Percentiles rank a stretch among this genome's conserved stretches.
Evolutionary conservation across 2,329 filamentous ascomycete species (phyloP).

Genomic region (Seiridium cupressi): DNA sequence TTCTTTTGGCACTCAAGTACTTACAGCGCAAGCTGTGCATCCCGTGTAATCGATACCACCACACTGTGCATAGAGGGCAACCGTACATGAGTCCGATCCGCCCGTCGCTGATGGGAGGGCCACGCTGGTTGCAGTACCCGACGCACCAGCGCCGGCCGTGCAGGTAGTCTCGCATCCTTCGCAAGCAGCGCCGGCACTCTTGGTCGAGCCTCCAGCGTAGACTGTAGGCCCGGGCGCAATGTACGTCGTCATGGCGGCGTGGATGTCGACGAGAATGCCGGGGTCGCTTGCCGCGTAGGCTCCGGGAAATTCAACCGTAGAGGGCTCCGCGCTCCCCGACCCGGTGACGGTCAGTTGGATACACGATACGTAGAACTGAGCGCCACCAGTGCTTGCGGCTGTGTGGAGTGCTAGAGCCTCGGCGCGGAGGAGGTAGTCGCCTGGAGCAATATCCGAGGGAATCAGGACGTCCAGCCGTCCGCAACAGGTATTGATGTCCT

Average conservation of each 20-base stretch:
- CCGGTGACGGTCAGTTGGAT: conserved; percentile 28
- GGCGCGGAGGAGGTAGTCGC: conserved; percentile 43
- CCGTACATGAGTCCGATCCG: background rate
- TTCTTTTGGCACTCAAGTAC: background rate
- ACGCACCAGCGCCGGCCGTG: conserved; percentile 1
- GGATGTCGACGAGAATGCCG: conserved; percentile 47
- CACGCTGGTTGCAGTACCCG: conserved; percentile 1
- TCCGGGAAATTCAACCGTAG: conserved; percentile 33
- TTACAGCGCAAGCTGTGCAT: conserved; percentile 5
- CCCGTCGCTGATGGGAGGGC: background rate
- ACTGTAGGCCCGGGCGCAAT: conserved; percentile 42
- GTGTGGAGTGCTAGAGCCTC: conserved; percentile 22
- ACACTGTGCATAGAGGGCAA: conserved; percentile 4
- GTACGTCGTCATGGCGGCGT: conserved; percentile 38
- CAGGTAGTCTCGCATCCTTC: conserved; percentile 5
- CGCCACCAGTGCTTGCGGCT: conserved; percentile 28
- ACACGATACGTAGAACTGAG: conserved; percentile 30
- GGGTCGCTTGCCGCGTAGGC: conserved; percentile 40
- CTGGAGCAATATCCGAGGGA: conserved; percentile 34
- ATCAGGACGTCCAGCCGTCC: conserved; percentile 31
- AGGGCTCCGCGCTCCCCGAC: conserved; percentile 26
- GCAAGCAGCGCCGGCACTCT: conserved; percentile 29
- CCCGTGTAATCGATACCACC: conserved; percentile 5
- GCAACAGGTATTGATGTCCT: conserved; percentile 36
- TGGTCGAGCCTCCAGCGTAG: conserved; percentile 36